These are phyloP conservation scores for Globisporangium solare DNA, from an alignment of 352 stramenopile genomes.

Conservation along the genomic window DNA sequence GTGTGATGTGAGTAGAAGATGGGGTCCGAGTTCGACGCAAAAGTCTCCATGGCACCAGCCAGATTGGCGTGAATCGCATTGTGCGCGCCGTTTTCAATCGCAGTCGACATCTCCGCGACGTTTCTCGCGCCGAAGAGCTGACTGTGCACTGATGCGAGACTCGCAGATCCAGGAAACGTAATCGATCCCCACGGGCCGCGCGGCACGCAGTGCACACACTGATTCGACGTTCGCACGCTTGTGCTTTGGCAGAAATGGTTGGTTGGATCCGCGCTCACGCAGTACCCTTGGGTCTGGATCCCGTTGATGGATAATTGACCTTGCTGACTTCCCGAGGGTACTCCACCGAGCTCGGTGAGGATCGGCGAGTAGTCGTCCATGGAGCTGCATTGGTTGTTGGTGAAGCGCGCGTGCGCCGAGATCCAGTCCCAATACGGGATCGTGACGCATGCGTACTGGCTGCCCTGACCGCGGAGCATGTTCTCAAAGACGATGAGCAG, in stretches of 20 bases:
- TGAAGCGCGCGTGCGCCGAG: conserved; percentile 33
- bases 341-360: conserved; percentile 34
- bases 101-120: conserved; percentile 47
- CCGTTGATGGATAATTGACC: conserved; percentile 45
- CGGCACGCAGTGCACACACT: conserved; percentile 44
- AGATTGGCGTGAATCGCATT: conserved; percentile 58
- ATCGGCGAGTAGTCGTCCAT: conserved; percentile 41
- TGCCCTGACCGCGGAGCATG: conserved; percentile 63
- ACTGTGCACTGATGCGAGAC: conserved; percentile 37
- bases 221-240: conserved; percentile 9
- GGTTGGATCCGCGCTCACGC: conserved; percentile 28
- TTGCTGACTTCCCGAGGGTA: conserved; percentile 9
- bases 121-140: conserved; percentile 43
- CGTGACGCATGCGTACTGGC: conserved; percentile 59
- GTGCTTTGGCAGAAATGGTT: conserved; percentile 53
- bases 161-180: conserved; percentile 25
- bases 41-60: conserved; percentile 36
- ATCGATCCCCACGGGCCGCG: conserved; percentile 34
- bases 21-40: conserved; percentile 47
- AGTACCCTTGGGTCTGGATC: conserved; percentile 27
- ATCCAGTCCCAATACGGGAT: conserved; percentile 82
- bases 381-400: conserved; percentile 33
- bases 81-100: conserved; percentile 46
- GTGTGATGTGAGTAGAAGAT: conserved; percentile 75
- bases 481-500: conserved; percentile 75